Evolutionary conservation across 2,329 filamentous ascomycete genomes (phyloP).

Genomic region (Passalora sequoiae): DNA sequence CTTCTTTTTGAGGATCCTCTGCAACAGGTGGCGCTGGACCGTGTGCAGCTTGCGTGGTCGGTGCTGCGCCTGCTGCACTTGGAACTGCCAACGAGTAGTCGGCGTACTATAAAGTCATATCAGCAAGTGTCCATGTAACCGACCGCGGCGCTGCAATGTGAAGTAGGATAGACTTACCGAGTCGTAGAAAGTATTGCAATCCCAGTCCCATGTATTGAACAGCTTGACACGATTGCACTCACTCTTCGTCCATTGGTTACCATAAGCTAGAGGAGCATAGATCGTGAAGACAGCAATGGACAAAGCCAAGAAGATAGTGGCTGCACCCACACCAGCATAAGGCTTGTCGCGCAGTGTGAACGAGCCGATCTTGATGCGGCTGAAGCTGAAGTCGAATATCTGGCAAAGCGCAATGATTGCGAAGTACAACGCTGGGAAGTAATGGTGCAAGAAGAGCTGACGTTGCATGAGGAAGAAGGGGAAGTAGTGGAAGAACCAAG

Average conservation of each 20-base stretch:
- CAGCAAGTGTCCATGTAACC: constrained; percentile 3
- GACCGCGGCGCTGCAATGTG: background rate
- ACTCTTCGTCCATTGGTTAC: constrained; percentile 85
- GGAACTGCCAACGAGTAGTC: constrained; percentile 30
- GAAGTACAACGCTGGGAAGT: constrained; percentile 95
- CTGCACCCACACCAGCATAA: constrained; percentile 67
- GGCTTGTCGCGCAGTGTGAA: constrained; percentile 59
- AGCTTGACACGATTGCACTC: constrained; percentile 86
- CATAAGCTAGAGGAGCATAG: constrained; percentile 87
- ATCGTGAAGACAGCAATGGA: constrained; percentile 72
- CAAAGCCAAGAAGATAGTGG: constrained; percentile 67
- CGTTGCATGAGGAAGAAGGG: constrained; percentile 98
- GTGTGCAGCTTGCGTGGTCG: constrained; percentile 27
- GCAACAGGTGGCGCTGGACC: constrained; percentile 34
- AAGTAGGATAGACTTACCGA: constrained; percentile 61
- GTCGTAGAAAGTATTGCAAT: constrained; percentile 88
- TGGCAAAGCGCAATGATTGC: constrained; percentile 85
- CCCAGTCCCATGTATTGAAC: constrained; percentile 89
- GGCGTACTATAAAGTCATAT: constrained; percentile 26
- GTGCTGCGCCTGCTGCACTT: constrained; percentile 20
- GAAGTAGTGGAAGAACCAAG: constrained; percentile 98
- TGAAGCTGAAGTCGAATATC: constrained; percentile 77
- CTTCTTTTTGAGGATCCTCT: constrained; percentile 34
- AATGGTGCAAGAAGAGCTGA: constrained; percentile 97
- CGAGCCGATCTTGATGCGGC: constrained; percentile 56